Evolutionary conservation across 352 stramenopile species (phyloP).

Genomic region (Phytophthora ohioensis): DNA sequence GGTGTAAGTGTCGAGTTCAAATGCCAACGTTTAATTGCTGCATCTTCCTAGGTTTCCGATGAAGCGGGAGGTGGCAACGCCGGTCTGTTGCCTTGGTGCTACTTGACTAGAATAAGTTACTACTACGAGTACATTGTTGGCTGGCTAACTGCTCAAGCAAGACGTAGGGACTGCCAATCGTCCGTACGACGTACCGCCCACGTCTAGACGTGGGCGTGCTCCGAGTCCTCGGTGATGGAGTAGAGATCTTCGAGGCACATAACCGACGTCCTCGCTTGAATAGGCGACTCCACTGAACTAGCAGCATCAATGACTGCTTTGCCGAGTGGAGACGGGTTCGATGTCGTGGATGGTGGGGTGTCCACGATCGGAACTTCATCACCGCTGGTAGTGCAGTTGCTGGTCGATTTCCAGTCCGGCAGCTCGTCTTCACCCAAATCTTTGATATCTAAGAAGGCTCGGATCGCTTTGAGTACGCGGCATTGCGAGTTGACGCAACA

Average conservation of each 20-base stretch:
- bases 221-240: conserved; percentile 63
- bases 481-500: conserved; percentile 70
- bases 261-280: conserved; percentile 30
- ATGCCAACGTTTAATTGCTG: conserved; percentile 7
- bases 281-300: conserved; percentile 32
- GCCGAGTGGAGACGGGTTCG: conserved; percentile 5
- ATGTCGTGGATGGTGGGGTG: conserved; percentile 23
- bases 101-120: conserved; percentile 25
- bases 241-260: conserved; percentile 60
- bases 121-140: not conserved
- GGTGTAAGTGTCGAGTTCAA: conserved; percentile 6
- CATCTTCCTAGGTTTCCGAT: conserved; percentile 27
- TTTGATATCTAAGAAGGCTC: conserved; percentile 58
- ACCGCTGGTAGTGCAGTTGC: conserved; percentile 20
- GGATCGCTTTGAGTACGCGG: conserved; percentile 49
- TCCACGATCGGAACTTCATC: conserved; percentile 38
- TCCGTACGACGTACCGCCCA: conserved; percentile 10
- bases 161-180: conserved; percentile 13
- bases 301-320: conserved; percentile 12
- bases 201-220: conserved; percentile 37
- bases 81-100: conserved; percentile 2
- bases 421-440: conserved; percentile 34
- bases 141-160: not conserved
- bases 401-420: conserved; percentile 32
- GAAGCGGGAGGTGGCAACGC: conserved; percentile 3